Evolutionary conservation across 2,329 filamentous ascomycete species (phyloP).

Genomic region (Rhexocercosporidium sp.): DNA sequence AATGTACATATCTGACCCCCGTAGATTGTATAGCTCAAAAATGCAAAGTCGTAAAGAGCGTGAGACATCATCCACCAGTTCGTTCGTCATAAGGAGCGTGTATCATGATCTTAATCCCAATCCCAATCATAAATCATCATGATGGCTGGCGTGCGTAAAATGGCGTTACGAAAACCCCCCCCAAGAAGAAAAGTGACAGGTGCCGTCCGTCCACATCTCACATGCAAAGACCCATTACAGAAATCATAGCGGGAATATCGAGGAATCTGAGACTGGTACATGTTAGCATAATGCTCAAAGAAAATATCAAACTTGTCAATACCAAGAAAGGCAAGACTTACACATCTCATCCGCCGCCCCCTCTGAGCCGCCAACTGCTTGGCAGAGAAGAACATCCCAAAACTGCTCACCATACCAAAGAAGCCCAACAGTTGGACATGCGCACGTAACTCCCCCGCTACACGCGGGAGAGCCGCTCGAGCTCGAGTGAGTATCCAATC

Average conservation of each 20-base stretch:
- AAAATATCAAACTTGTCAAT: too few species aligned
- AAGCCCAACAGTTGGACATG: constrained; percentile 33
- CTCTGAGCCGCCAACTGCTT: constrained; percentile 23
- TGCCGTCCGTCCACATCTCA: not conserved
- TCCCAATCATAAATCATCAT: too few species aligned
- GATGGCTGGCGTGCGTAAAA: too few species aligned
- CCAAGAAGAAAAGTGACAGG: constrained; percentile 4
- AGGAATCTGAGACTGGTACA: constrained; percentile 3
- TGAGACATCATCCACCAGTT: not conserved
- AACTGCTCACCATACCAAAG: constrained; percentile 30
- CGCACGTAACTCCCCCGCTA: not conserved
- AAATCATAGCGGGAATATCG: constrained; percentile 17
- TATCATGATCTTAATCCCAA: not conserved
- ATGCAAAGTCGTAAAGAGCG: constrained; percentile 1
- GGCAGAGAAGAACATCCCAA: constrained; percentile 29
- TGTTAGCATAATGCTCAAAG: not conserved
- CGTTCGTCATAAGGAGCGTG: constrained; percentile 9
- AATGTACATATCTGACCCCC: not conserved
- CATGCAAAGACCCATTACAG: not conserved
- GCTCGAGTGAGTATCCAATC: constrained; percentile 18
- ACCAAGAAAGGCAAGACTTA: constrained; percentile 5
- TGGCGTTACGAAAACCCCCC: too few species aligned
- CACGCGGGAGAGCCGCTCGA: not conserved
- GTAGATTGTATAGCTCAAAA: too few species aligned
- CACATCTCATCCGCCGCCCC: constrained; percentile 3